phyloP scores from a whole-genome alignment of 108 stramenopile genomes.

The Conticribra weissflogii region DNA sequence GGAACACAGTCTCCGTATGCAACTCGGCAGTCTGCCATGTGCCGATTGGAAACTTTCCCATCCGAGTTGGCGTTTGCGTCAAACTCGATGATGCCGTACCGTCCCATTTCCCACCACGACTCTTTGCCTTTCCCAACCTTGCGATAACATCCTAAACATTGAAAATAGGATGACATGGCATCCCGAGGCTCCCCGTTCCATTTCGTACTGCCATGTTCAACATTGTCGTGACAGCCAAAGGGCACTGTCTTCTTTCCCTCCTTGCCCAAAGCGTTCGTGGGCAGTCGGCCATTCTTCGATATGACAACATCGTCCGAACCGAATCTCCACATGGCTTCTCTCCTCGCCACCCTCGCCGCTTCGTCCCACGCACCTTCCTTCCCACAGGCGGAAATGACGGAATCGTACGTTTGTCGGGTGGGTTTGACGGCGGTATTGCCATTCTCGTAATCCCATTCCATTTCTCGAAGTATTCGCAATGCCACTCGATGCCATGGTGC shows the following conservation, averaged over 20 bases:
- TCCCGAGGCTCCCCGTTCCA: not conserved
- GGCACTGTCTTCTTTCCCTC: too few relatives aligned
- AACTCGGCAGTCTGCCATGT: too few relatives aligned
- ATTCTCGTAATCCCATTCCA: constrained; percentile 1
- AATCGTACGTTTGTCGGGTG: constrained; percentile 35
- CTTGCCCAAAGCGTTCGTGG: too few relatives aligned
- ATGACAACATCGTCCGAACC: not conserved
- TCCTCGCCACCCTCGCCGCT: constrained; percentile 19
- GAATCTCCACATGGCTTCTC: constrained; percentile 7
- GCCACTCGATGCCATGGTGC: constrained; percentile 31
- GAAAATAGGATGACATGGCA: constrained; percentile 26
- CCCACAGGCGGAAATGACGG: constrained; percentile 35
- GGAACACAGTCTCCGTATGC: too few relatives aligned
- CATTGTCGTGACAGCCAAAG: too few relatives aligned
- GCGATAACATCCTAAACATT: constrained; percentile 27
- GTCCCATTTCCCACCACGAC: constrained; percentile 49
- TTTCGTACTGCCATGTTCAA: too few relatives aligned
- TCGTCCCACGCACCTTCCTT: constrained; percentile 39
- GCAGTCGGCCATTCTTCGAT: too few relatives aligned
- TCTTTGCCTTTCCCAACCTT: constrained; percentile 52
- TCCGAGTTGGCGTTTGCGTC: not conserved
- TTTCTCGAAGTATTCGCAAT: constrained; percentile 33
- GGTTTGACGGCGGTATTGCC: not conserved
- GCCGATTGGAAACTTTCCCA: too few relatives aligned
- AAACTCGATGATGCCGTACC: constrained; percentile 8